Evolutionary conservation across 2,329 filamentous ascomycete species (phyloP).

Genomic region (Aspergillus sergii): DNA sequence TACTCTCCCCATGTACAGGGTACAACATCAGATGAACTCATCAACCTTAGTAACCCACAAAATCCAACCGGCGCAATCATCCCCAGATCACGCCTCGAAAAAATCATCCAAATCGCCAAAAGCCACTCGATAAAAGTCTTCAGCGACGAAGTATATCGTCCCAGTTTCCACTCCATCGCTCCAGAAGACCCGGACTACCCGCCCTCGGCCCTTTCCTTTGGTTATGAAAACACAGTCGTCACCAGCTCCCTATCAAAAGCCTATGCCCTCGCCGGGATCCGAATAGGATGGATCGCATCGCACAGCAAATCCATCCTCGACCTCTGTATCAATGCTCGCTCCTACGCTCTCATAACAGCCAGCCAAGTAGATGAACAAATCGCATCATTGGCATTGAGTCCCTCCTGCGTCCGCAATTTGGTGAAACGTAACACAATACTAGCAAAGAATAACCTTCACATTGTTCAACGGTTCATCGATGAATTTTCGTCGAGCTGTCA

Average conservation of each 20-base stretch:
- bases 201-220: constrained; percentile 70
- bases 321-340: constrained; percentile 64
- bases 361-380: constrained; percentile 78
- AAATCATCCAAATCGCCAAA: constrained; percentile 65
- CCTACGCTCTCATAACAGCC: constrained; percentile 86
- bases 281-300: constrained; percentile 80
- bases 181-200: constrained; percentile 58
- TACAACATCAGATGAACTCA: constrained; percentile 61
- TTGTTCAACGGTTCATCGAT: constrained; percentile 68
- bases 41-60: constrained; percentile 70
- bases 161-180: constrained; percentile 72
- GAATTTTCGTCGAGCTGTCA: constrained; percentile 64
- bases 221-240: constrained; percentile 70
- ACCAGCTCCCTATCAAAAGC: constrained; percentile 86
- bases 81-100: constrained; percentile 58
- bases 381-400: constrained; percentile 72
- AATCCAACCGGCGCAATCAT: constrained; percentile 78
- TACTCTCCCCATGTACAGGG: constrained; percentile 47
- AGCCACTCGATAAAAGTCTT: constrained; percentile 66
- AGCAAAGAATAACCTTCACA: constrained; percentile 66
- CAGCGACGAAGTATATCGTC: constrained; percentile 80
- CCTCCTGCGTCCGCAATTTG: constrained; percentile 64
- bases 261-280: constrained; percentile 78
- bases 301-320: constrained; percentile 64
- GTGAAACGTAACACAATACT: constrained; percentile 66